Conservation (phyloP, 129 eudicot genomes). For the Flaveria robusta region DNA sequence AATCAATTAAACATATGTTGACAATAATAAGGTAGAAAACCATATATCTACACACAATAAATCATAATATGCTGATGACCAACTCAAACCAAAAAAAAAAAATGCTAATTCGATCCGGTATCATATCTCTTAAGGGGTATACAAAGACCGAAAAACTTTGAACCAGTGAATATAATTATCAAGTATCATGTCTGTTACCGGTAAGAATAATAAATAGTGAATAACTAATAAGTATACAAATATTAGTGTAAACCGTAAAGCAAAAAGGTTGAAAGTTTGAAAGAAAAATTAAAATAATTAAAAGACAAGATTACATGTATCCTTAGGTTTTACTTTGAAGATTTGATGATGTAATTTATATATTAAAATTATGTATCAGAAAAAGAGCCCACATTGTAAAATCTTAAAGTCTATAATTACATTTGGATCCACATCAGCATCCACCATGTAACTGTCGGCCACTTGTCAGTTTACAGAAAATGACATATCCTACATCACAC, state of each 20-base stretch:
- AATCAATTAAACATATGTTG: too few species aligned
- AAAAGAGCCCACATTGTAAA: conserved; percentile 6
- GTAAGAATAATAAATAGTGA: too few species aligned
- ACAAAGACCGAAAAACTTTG: too few species aligned
- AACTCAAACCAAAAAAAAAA: too few species aligned
- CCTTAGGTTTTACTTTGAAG: conserved; percentile 46
- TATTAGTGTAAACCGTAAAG: background rate
- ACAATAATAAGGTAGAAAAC: too few species aligned
- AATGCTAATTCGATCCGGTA: too few species aligned
- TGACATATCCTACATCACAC: conserved; percentile 23
- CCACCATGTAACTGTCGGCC: conserved; percentile 44
- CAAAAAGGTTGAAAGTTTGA: conserved; percentile 26
- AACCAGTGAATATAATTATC: too few species aligned
- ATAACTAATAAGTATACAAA: too few species aligned
- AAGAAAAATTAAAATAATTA: conserved; percentile 31
- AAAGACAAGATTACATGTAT: conserved; percentile 38
- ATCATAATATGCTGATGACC: too few species aligned
- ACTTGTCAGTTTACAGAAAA: conserved; percentile 26
- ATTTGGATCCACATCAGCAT: conserved; percentile 35
- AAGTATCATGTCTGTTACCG: too few species aligned
- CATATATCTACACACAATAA: too few species aligned
- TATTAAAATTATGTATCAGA: background rate
- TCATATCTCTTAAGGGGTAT: too few species aligned
- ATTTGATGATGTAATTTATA: conserved; percentile 39
- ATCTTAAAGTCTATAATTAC: conserved; percentile 10